phyloP scores from a whole-genome alignment of 1,284 basidiomycete species.

The Amylostereum areolatum region DNA sequence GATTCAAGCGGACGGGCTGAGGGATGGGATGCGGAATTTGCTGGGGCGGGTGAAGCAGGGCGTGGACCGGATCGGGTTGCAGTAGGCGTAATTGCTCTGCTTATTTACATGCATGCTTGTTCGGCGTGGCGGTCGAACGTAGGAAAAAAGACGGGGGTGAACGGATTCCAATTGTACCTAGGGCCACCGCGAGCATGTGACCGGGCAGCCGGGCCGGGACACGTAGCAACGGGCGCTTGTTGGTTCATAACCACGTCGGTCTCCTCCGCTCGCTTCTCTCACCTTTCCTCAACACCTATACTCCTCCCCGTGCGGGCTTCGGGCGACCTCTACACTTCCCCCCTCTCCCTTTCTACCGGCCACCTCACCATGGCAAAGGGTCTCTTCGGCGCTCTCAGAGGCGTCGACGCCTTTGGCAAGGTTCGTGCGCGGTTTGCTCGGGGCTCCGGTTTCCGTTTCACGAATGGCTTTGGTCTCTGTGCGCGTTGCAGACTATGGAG shows the following conservation, averaged over 20 bases:
- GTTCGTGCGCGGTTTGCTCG: slow-evolving; percentile 39
- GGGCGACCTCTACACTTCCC: too few relatives aligned
- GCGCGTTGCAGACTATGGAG: slow-evolving; percentile 74
- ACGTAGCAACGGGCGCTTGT: slow-evolving; percentile 11
- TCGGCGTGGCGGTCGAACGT: too few relatives aligned
- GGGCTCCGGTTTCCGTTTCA: neutral
- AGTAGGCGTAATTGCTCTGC: slow-evolving; percentile 6
- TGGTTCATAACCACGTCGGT: too few relatives aligned
- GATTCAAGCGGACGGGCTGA: slow-evolving; percentile 76
- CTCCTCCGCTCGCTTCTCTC: too few relatives aligned
- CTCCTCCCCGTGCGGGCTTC: too few relatives aligned
- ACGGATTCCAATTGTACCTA: neutral
- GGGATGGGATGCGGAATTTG: slow-evolving; percentile 81
- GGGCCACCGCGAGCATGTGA: slow-evolving; percentile 1
- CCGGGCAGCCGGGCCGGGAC: slow-evolving; percentile 3
- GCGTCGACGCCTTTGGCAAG: slow-evolving; percentile 98
- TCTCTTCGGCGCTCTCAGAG: slow-evolving; percentile 67
- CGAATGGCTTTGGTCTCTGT: neutral
- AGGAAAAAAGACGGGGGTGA: neutral
- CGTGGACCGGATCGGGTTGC: slow-evolving; percentile 66
- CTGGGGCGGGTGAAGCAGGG: slow-evolving; percentile 86
- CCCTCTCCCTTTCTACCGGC: slow-evolving; percentile 14
- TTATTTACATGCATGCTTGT: too few relatives aligned
- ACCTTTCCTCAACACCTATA: neutral
- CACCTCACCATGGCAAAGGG: slow-evolving; percentile 53